These are phyloP conservation scores for Bolboschoenus planiculmis DNA, from an alignment of 176 grass and related monocot species.

Conservation along the genomic window DNA sequence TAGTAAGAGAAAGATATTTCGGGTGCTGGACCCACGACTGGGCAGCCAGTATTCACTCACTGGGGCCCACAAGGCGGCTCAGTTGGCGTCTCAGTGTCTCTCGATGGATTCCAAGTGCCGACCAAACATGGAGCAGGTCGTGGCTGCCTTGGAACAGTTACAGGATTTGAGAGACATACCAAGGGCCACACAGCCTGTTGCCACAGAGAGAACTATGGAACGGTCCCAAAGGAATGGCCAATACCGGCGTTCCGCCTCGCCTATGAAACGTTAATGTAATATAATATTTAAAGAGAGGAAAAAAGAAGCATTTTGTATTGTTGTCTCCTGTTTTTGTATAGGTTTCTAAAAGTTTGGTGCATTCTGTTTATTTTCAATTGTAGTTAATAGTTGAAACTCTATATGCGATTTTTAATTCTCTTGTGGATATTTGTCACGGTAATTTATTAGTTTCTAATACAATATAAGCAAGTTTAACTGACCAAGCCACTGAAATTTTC, in stretches of 20 bases:
- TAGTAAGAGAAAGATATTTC: slow-evolving; percentile 35
- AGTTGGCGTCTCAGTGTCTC: slow-evolving; percentile 43
- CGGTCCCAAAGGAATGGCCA: background rate
- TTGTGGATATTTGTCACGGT: background rate
- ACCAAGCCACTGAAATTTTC: background rate
- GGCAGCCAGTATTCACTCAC: slow-evolving; percentile 43
- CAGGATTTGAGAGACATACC: slow-evolving; percentile 35
- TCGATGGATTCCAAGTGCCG: slow-evolving; percentile 37
- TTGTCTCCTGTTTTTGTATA: slow-evolving; percentile 17
- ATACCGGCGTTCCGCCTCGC: background rate
- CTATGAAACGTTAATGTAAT: background rate
- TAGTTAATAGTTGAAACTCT: background rate
- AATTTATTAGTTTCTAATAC: background rate
- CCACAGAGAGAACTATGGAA: background rate
- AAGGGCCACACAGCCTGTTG: background rate
- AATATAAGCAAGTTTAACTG: background rate
- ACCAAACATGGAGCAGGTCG: slow-evolving; percentile 53
- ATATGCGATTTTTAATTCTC: background rate
- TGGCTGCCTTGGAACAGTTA: slow-evolving; percentile 35
- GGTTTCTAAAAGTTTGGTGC: background rate
- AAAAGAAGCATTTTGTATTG: slow-evolving; percentile 5
- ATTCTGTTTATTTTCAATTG: background rate
- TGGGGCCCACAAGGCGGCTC: slow-evolving; percentile 39
- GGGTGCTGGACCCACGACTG: slow-evolving; percentile 42
- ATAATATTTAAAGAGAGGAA: background rate